Evolutionary conservation across 1,139 yeast species (phyloP).

Genomic region (Pneumocystis murina): DNA sequence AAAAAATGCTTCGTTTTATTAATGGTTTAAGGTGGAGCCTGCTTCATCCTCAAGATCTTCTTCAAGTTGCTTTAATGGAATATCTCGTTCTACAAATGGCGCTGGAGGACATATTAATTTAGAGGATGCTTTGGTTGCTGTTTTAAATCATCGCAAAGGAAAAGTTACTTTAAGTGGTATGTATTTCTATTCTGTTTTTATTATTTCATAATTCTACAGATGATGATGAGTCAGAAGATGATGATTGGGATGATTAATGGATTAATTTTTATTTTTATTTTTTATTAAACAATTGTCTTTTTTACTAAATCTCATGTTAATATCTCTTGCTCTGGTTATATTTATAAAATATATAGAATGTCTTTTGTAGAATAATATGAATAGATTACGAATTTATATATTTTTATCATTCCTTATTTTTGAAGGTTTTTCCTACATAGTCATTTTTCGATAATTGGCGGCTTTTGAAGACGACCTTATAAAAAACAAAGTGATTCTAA

Average conservation of each 20-base stretch:
- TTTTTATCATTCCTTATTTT: neutral
- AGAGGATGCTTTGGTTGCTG: slow-evolving; percentile 82
- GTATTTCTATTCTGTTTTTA: neutral
- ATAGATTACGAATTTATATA: neutral
- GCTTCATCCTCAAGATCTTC: slow-evolving; percentile 1
- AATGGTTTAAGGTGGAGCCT: slow-evolving; percentile 13
- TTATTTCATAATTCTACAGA: slow-evolving; percentile 1
- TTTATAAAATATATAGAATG: neutral
- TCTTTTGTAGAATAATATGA: neutral
- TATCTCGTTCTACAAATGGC: slow-evolving; percentile 24
- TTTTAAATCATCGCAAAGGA: slow-evolving; percentile 63
- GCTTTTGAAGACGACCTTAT: neutral
- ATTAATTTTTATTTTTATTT: neutral
- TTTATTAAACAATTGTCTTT: neutral
- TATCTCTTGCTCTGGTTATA: neutral
- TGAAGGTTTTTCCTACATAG: neutral
- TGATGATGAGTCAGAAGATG: slow-evolving; percentile 69
- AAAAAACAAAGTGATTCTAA: neutral
- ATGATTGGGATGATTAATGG: slow-evolving; percentile 37
- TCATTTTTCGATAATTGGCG: neutral
- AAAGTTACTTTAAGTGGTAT: slow-evolving; percentile 65
- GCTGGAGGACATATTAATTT: slow-evolving; percentile 42
- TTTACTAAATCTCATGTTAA: neutral
- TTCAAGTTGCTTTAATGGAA: neutral
- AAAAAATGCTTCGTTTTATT: neutral